Base-by-base conservation (phyloP, 202 grass and related monocot genomes). In the Eragrostis tef region DNA sequence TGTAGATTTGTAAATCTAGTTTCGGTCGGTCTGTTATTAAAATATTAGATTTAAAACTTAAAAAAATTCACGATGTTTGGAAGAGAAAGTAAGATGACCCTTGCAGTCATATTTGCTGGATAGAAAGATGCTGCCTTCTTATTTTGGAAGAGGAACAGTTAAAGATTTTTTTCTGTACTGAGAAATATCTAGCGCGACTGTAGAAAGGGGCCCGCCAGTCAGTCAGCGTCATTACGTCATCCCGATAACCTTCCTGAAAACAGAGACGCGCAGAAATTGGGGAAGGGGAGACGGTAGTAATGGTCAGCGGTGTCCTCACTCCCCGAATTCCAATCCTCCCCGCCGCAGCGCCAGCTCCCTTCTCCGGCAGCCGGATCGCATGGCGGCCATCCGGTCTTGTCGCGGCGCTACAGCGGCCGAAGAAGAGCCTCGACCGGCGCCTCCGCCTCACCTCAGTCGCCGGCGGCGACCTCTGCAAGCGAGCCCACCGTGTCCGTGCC, bases 401-500 rank as follows among this genome's bases (percentile, higher is more conserved):
- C 13, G 86, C 74, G 27, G 64, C 79, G 74, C 94, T 86, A 6
- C 86, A 64, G 82, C 80, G 80, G 73, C 86, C 86, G 41, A 87
- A 80, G 77, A 88, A 81, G 73, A 88, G 78, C 36, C 67, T 71
- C 64, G 84, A 84, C 69, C 84, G 86, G 47, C 42, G 75, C 29
- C 85, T 91, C 84, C 70, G 76, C 79, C 88, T 91, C 80, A 84
- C 76, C 12, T 72, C 31, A 64, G 12, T 43, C 63, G n/a, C 87
- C 68, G 89, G 70, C 12, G 86, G 72, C 63, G 86, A 86, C 83
- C 81, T 90, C 64, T 86, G 67, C 83, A 91, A 52, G 57, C 87
- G 65, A n/a, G 62, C 81, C 8, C 87, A 83, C 39, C 86, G 84
- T 73, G 95, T 94, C 36, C 21, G 83, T 71, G 20, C 7, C 48